phyloP scores from a whole-genome alignment of 257 asterid genomes.

The Hygrophila difformis region DNA sequence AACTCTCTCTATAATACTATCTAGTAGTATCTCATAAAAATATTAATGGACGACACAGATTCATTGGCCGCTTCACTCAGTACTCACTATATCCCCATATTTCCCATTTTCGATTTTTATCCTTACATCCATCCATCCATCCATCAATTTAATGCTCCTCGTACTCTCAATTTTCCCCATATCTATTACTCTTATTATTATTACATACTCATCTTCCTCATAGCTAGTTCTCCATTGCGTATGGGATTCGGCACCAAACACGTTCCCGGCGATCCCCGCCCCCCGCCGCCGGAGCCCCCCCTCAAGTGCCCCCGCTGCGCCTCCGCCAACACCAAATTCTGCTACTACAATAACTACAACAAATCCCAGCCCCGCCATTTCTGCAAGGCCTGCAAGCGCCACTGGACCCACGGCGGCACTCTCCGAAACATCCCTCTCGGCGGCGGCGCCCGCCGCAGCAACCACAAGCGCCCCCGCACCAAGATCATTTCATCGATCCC shows the following conservation, averaged over 20 bases:
- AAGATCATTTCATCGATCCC: slow-evolving; percentile 20
- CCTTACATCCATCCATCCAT: no score
- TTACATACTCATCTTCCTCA: neutral
- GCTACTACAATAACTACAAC: slow-evolving; percentile 74
- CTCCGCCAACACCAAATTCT: slow-evolving; percentile 53
- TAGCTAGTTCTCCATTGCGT: neutral
- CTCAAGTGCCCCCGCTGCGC: slow-evolving; percentile 66
- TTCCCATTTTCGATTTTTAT: no score
- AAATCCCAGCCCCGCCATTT: slow-evolving; percentile 71
- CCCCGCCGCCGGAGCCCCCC: slow-evolving; percentile 20
- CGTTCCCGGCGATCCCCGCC: slow-evolving; percentile 19
- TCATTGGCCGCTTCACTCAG: no score
- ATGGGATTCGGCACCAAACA: slow-evolving; percentile 36
- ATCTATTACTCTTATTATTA: no score
- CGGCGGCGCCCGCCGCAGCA: slow-evolving; percentile 54
- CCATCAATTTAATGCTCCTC: no score
- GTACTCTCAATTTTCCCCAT: no score
- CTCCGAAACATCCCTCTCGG: slow-evolving; percentile 73
- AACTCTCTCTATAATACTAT: no score
- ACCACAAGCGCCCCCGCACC: slow-evolving; percentile 58
- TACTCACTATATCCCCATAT: no score
- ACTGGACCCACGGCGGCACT: slow-evolving; percentile 82
- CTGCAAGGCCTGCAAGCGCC: slow-evolving; percentile 70
- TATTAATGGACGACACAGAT: no score
- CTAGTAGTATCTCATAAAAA: no score